These are phyloP conservation scores for Trichosporon coremiiforme DNA, from an alignment of 1,284 basidiomycete species.

Conservation along the genomic window DNA sequence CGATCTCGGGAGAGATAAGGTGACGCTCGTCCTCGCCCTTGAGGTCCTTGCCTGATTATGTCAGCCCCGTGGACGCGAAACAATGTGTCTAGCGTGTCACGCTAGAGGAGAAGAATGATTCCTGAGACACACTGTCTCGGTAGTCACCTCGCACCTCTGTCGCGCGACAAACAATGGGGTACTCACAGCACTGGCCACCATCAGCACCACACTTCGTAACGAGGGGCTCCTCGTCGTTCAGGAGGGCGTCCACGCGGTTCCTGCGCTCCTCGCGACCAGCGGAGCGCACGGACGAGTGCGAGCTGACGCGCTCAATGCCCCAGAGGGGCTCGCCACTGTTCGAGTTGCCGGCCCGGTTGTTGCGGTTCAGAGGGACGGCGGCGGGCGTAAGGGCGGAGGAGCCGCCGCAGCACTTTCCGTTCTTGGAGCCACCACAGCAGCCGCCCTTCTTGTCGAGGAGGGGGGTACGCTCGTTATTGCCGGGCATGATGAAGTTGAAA, in stretches of 20 bases:
- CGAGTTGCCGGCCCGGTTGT: slow-evolving; percentile 18
- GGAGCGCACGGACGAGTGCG: slow-evolving; percentile 27
- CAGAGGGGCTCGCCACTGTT: slow-evolving; percentile 26
- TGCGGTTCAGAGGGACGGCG: slow-evolving; percentile 33
- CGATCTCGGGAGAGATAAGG: slow-evolving; percentile 56
- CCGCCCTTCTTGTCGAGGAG: slow-evolving; percentile 27
- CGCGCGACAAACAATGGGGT: neutral
- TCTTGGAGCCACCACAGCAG: slow-evolving; percentile 31
- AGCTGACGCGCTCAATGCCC: slow-evolving; percentile 30
- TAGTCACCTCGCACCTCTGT: slow-evolving; percentile 4
- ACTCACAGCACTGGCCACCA: slow-evolving; percentile 49
- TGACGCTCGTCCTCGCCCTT: slow-evolving; percentile 57
- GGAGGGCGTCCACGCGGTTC: slow-evolving; percentile 37
- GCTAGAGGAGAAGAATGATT: neutral
- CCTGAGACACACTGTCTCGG: neutral
- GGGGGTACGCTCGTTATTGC: slow-evolving; percentile 27
- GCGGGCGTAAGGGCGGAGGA: slow-evolving; percentile 15
- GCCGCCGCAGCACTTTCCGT: slow-evolving; percentile 31
- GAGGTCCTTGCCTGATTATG: slow-evolving; percentile 48
- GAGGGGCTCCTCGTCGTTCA: slow-evolving; percentile 46
- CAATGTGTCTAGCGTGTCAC: neutral
- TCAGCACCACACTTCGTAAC: slow-evolving; percentile 49
- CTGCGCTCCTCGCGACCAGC: slow-evolving; percentile 24
- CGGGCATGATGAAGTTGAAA: neutral
- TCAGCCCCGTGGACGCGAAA: slow-evolving; percentile 29